phyloP scores from a whole-genome alignment of 345 rosid species.

The Gossypium longicalyx region DNA sequence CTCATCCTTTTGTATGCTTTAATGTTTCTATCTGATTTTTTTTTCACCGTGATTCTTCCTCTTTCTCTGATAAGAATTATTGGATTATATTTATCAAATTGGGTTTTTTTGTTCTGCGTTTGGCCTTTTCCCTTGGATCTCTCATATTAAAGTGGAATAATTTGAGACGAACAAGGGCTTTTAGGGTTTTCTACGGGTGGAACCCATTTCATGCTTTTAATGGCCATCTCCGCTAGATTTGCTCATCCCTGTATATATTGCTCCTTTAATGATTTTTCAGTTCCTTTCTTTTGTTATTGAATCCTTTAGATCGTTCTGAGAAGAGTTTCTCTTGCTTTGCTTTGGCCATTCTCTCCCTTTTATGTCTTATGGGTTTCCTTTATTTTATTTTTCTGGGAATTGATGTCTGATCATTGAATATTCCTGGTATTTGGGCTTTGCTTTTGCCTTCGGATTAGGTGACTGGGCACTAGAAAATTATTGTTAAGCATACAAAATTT shows the following conservation, averaged over 20 bases:
- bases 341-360: background rate
- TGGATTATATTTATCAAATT: background rate
- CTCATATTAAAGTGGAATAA: background rate
- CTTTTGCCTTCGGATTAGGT: background rate
- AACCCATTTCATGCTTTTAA: background rate
- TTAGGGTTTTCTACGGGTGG: slow-evolving; percentile 2
- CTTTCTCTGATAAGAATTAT: background rate
- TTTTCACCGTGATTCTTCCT: background rate
- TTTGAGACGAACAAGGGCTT: background rate
- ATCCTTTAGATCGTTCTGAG: slow-evolving; percentile 1
- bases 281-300: background rate
- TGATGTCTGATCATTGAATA: background rate
- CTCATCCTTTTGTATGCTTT: background rate
- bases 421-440: slow-evolving; percentile 1
- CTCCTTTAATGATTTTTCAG: background rate
- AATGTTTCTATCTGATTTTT: background rate
- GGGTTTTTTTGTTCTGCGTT: background rate
- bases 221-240: background rate
- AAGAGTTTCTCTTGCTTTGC: background rate
- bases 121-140: background rate
- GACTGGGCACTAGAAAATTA: background rate
- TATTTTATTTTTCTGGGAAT: background rate
- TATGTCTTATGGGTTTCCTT: background rate
- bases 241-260: background rate
- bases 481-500: background rate